phyloP scores from a whole-genome alignment of 495 filamentous ascomycete species.

The Hyaloscypha variabilis region DNA sequence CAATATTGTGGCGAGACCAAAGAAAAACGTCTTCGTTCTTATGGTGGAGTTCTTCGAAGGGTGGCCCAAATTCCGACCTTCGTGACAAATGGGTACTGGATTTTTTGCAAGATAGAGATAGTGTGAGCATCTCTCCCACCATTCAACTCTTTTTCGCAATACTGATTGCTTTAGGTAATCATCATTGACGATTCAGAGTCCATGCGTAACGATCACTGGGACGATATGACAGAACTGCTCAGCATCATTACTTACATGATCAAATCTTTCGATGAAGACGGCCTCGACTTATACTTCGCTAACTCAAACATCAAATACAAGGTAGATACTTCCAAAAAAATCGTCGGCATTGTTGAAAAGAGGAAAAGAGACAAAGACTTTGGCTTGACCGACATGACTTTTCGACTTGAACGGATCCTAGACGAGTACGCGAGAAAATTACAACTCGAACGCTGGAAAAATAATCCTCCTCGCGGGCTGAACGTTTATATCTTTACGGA shows the following conservation, averaged over 20 bases:
- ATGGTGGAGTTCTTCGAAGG: no score
- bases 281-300: constrained; percentile 19
- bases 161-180: constrained; percentile 5
- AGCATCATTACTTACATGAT: constrained; percentile 19
- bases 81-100: constrained; percentile 9
- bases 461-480: constrained; percentile 1
- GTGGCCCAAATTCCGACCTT: neutral
- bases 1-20: constrained; percentile 8
- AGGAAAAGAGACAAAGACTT: neutral
- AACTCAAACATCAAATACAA: constrained; percentile 4
- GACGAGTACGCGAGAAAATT: constrained; percentile 17
- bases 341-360: constrained; percentile 13
- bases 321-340: constrained; percentile 1
- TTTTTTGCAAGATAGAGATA: constrained; percentile 16
- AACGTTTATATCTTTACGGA: constrained; percentile 23
- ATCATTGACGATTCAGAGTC: constrained; percentile 22
- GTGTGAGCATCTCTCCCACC: constrained; percentile 8
- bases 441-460: neutral
- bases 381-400: constrained; percentile 9
- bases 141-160: neutral
- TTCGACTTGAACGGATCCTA: constrained; percentile 7
- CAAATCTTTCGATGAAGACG: constrained; percentile 13
- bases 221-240: constrained; percentile 14
- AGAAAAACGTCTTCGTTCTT: constrained; percentile 6
- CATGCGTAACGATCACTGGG: constrained; percentile 16